Evolutionary conservation across 768 basidiomycete genomes (phyloP), one percentile per base, ranked within the genome.

Genomic region (Mrakia gelida): DNA sequence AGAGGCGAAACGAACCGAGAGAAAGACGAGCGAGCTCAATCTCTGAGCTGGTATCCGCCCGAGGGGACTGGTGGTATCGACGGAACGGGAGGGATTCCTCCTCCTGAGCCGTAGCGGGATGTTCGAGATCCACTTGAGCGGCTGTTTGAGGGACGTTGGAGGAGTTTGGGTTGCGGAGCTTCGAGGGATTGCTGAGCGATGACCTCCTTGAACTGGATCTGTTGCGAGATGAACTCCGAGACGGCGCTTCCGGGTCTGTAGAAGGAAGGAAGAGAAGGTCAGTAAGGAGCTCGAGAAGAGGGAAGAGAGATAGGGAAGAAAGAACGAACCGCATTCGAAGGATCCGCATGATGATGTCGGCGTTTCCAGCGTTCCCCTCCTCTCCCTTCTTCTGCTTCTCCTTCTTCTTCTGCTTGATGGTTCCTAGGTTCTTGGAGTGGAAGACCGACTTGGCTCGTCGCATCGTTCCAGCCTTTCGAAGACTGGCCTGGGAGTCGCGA

Each of bases 361-460:
- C 93, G 75, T 85, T 88, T 77, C 90, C 90, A 11, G 82, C 84
- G 4, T 88, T 87, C 7, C 73, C 78, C 79, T 91, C 90, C 84
- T 93, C 89, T 18, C 49, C 65, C 18, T 68, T 65, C 81, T 93
- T 87, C 82, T 90, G 89, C 87, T 95, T 95, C 86, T 96, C 93
- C 84, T 90, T 90, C 88, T 98, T 98, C 80, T 94, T 89, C 81
- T 95, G 90, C 84, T 91, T 91, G 84, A 99, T 98, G 10, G 97
- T 99, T 16, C 96, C 96, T 9, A 98, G 89, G 84, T 98, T 99
- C 71, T 94, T 90, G 82, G 96, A 95, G 18, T 90, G 87, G 80
- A 94, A 92, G 28, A 99, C 92, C 79, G 93, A 94, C 88, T 98
- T 98, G 3, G 90, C 92, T 15, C 94, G 91, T 84, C 92, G 93